phyloP scores from a whole-genome alignment of 2,329 filamentous ascomycete genomes.

The Pestalotiopsis fici region DNA sequence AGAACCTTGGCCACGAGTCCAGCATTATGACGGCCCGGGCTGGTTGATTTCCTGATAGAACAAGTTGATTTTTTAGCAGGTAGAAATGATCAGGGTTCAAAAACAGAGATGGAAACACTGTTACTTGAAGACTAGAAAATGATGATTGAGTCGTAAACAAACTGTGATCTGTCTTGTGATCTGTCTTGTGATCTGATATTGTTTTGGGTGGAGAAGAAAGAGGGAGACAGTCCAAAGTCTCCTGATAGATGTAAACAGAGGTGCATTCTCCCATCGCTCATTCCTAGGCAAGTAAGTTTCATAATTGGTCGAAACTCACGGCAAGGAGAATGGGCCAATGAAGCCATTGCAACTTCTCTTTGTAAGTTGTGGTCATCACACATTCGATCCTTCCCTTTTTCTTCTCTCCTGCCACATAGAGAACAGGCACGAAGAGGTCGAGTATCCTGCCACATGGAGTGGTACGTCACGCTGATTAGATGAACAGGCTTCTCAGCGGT shows the following conservation, averaged over 20 bases:
- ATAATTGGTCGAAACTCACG: no score
- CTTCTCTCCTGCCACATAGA: no score
- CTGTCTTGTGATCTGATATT: background rate
- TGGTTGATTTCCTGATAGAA: background rate
- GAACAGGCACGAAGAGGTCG: no score
- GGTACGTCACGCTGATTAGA: no score
- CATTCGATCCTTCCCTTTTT: no score
- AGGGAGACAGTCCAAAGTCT: background rate
- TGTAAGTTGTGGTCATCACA: no score
- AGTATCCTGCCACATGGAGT: no score
- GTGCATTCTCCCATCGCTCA: background rate
- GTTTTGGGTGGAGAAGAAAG: background rate
- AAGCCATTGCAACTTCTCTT: no score
- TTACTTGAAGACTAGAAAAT: background rate
- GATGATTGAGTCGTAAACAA: background rate
- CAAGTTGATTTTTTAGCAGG: background rate
- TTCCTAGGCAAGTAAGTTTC: background rate
- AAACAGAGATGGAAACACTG: background rate
- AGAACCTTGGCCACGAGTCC: background rate
- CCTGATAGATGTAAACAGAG: background rate
- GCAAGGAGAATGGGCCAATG: no score
- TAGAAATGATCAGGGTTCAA: background rate
- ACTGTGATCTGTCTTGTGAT: background rate
- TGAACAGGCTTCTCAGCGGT: no score
- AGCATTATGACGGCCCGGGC: background rate